Conservation (phyloP, 2,329 filamentous ascomycete species). For the Colletotrichum tabaci region DNA sequence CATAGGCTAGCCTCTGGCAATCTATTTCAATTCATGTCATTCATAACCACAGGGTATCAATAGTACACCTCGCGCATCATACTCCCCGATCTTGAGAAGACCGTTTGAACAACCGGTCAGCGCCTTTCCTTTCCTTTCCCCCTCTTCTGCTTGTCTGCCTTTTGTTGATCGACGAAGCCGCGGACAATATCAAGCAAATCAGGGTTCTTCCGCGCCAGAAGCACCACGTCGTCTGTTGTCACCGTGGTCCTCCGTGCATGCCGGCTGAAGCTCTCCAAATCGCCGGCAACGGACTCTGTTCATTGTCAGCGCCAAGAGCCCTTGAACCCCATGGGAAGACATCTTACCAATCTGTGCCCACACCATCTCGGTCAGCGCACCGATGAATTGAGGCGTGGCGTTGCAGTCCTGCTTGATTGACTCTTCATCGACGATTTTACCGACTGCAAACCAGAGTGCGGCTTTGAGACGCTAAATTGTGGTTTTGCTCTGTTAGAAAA, state of each 20-base stretch:
- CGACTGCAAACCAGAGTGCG: conserved; percentile 86
- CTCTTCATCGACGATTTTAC: conserved; percentile 91
- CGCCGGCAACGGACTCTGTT: conserved; percentile 69
- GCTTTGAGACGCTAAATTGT: conserved; percentile 80
- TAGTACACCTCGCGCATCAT: background rate
- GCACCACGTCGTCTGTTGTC: conserved; percentile 87
- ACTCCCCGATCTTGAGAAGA: background rate
- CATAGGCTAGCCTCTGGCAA: background rate
- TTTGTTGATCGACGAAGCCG: conserved; percentile 75
- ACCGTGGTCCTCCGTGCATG: conserved; percentile 88
- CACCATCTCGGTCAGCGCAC: conserved; percentile 86
- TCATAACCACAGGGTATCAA: conserved; percentile 32
- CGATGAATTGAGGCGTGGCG: conserved; percentile 93
- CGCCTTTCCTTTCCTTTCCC: conserved; percentile 34
- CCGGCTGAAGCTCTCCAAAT: conserved; percentile 72
- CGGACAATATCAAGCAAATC: conserved; percentile 84
- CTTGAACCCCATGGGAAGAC: background rate
- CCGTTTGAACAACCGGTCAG: background rate
- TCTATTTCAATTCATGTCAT: background rate
- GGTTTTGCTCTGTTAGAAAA: background rate
- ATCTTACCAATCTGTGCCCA: conserved; percentile 80
- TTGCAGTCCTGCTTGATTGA: conserved; percentile 81
- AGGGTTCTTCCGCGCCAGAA: conserved; percentile 89
- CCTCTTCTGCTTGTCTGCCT: conserved; percentile 56
- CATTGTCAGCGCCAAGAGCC: background rate